Evolutionary conservation across 805 yeast genomes (phyloP).

Genomic region (Teunomyces aglyptinius): DNA sequence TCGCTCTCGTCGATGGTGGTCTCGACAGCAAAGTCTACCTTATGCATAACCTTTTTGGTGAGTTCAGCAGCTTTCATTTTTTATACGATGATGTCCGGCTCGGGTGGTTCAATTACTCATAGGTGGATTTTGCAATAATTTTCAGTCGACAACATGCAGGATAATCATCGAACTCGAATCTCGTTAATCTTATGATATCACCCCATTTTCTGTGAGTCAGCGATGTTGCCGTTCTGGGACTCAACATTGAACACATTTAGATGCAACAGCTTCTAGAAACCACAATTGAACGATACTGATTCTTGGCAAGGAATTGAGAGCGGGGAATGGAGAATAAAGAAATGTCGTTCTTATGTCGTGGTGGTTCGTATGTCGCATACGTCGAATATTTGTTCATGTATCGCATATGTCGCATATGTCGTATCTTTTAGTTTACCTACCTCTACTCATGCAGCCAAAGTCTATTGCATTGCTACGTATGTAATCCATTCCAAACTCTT

Average conservation of each 20-base stretch:
- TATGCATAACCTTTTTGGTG: neutral
- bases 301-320: too few species aligned
- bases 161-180: neutral
- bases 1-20: neutral
- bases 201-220: too few species aligned
- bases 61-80: neutral
- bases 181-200: neutral
- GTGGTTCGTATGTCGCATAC: too few species aligned
- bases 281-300: too few species aligned
- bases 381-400: too few species aligned
- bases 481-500: constrained; percentile 13
- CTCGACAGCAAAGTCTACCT: neutral
- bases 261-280: too few species aligned
- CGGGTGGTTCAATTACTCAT: neutral
- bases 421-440: neutral
- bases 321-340: too few species aligned
- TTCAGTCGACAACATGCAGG: neutral
- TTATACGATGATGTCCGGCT: too few species aligned
- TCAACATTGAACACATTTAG: too few species aligned
- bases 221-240: too few species aligned
- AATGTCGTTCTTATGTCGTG: too few species aligned
- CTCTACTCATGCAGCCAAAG: constrained; percentile 42
- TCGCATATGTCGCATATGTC: too few species aligned
- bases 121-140: neutral
- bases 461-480: constrained; percentile 40